Percentiles rank a stretch among this genome's conserved stretches.
phyloP scores from a whole-genome alignment of 129 eudicot species.

The Centella asiatica region DNA sequence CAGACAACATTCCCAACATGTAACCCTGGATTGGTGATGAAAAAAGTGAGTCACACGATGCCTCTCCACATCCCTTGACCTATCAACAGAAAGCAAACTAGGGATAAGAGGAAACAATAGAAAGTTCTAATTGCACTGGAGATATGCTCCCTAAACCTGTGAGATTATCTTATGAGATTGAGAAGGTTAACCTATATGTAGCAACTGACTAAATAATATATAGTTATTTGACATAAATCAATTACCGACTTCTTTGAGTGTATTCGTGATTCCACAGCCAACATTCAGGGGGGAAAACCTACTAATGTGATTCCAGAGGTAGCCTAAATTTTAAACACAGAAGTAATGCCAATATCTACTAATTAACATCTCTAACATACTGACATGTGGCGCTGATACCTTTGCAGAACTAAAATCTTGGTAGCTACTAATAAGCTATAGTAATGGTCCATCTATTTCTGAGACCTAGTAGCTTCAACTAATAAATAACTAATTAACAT shows the following conservation, averaged over 20 bases:
- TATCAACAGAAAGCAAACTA: conserved; percentile 18
- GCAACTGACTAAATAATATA: neutral
- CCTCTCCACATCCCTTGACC: conserved; percentile 97
- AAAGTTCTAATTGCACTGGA: neutral
- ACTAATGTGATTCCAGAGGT: too few relatives aligned
- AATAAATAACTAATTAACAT: neutral
- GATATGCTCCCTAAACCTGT: neutral
- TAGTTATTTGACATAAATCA: neutral
- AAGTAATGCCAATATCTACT: too few relatives aligned
- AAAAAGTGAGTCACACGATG: conserved; percentile 79
- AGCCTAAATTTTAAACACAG: too few relatives aligned
- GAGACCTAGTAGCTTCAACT: neutral
- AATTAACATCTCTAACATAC: too few relatives aligned
- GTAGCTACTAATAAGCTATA: neutral
- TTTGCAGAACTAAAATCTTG: too few relatives aligned
- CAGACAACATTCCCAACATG: conserved; percentile 77
- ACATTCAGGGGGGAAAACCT: too few relatives aligned
- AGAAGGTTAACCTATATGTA: conserved; percentile 1
- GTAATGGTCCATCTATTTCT: neutral
- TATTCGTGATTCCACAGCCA: too few relatives aligned
- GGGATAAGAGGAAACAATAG: neutral
- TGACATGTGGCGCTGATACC: too few relatives aligned
- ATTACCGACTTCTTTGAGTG: too few relatives aligned
- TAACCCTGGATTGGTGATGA: conserved; percentile 97
- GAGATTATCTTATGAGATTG: too few relatives aligned